Percentiles rank a stretch among this genome's conserved stretches.
Conservation (phyloP, 805 yeast species). For the Pichia insulana region DNA sequence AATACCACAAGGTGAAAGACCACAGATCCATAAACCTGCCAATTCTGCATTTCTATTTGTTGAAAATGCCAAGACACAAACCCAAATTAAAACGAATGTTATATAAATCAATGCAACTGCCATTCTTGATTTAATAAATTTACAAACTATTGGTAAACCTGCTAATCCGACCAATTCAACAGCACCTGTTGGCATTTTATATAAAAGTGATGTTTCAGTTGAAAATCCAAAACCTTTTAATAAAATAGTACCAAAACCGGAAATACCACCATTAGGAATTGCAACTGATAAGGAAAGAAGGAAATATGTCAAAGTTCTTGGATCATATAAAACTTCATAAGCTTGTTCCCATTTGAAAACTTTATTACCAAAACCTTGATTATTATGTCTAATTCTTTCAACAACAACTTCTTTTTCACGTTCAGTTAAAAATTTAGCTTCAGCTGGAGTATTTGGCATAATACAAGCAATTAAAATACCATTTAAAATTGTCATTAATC, state of each 20-base stretch:
- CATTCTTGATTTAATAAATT: slow-evolving; percentile 2
- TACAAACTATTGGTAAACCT: slow-evolving; percentile 1
- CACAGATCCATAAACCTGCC: slow-evolving; percentile 6
- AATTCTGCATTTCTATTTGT: slow-evolving; percentile 4
- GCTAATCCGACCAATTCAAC: slow-evolving; percentile 27
- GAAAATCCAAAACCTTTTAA: slow-evolving; percentile 10
- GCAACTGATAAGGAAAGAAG: slow-evolving; percentile 23
- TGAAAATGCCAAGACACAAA: slow-evolving; percentile 9
- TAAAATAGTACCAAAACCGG: slow-evolving; percentile 9
- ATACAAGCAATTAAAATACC: slow-evolving; percentile 26
- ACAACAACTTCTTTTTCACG: slow-evolving; percentile 33
- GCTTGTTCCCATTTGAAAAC: slow-evolving; percentile 36
- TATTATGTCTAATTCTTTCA: slow-evolving; percentile 28
- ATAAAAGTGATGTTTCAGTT: slow-evolving; percentile 12
- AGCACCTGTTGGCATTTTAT: slow-evolving; percentile 30
- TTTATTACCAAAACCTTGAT: slow-evolving; percentile 32
- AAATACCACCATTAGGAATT: slow-evolving; percentile 12
- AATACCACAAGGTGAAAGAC: slow-evolving; percentile 15
- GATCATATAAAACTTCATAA: slow-evolving; percentile 37
- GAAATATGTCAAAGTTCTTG: slow-evolving; percentile 31
- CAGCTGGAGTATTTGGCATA: slow-evolving; percentile 47
- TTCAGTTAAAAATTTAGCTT: slow-evolving; percentile 34
- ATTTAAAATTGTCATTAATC: slow-evolving; percentile 38
- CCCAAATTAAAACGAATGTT: slow-evolving; percentile 3
- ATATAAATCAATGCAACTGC: slow-evolving; percentile 5